A percentile compares a stretch with the other conserved stretches of the same genome.
Conservation (phyloP, 441 rosid genomes). For the Arabidopsis hybrid region DNA sequence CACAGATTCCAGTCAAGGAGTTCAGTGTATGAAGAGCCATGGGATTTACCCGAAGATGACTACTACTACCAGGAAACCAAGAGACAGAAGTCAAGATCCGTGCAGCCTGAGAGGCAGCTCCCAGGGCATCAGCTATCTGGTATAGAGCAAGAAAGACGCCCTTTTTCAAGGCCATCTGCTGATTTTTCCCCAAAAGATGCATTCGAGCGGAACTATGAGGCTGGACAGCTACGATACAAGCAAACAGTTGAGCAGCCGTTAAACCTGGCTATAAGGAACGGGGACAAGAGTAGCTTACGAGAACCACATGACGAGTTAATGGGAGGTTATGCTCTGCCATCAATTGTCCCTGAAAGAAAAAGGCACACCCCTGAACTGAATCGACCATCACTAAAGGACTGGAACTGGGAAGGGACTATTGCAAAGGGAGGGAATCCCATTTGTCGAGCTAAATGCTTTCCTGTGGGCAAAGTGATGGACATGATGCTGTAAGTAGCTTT, state of each 20-base stretch:
- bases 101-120: constrained; percentile 71
- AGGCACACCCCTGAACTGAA: constrained; percentile 64
- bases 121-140: constrained; percentile 74
- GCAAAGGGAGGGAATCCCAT: constrained; percentile 97
- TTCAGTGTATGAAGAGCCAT: constrained; percentile 67
- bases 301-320: constrained; percentile 59
- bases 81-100: constrained; percentile 70
- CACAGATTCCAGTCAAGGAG: constrained; percentile 53
- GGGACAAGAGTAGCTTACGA: constrained; percentile 62
- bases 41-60: constrained; percentile 82
- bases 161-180: constrained; percentile 55
- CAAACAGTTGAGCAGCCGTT: constrained; percentile 53
- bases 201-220: constrained; percentile 56
- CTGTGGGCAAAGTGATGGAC: constrained; percentile 89
- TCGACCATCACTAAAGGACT: constrained; percentile 67
- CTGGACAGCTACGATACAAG: constrained; percentile 56
- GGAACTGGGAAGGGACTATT: constrained; percentile 99
- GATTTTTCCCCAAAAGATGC: constrained; percentile 64
- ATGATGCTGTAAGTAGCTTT: constrained; percentile 81
- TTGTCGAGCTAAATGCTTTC: constrained; percentile 94
- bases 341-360: constrained; percentile 61
- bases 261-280: constrained; percentile 46
- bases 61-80: constrained; percentile 66
- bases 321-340: constrained; percentile 55
- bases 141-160: constrained; percentile 61